Percentiles rank a stretch among this genome's conserved stretches.
phyloP scores from a whole-genome alignment of 257 asterid genomes.

The Nicotiana noctiflora region DNA sequence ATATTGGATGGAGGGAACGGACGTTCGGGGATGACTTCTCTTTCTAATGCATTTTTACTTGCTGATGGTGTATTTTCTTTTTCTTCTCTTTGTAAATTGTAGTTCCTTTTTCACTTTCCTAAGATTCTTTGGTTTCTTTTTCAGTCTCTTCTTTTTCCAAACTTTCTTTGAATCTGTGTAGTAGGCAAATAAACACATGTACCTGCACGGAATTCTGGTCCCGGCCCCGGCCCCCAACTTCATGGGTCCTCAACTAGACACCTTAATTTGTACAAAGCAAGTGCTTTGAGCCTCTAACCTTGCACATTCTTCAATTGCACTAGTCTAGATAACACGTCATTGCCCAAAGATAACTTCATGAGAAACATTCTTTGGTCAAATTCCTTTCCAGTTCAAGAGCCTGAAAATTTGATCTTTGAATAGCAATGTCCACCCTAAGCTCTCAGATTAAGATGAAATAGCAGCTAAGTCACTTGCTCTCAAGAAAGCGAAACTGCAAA shows the following conservation, averaged over 20 bases:
- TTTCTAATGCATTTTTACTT: background rate
- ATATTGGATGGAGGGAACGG: background rate
- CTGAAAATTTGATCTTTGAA: constrained; percentile 9
- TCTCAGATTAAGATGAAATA: constrained; percentile 78
- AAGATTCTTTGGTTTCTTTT: background rate
- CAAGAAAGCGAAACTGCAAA: constrained; percentile 39
- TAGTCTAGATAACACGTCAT: too few species aligned
- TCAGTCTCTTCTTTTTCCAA: background rate
- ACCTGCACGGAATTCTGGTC: too few species aligned
- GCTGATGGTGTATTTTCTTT: background rate
- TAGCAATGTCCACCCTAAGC: constrained; percentile 77
- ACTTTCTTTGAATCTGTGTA: background rate
- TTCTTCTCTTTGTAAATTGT: background rate
- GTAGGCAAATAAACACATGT: too few species aligned
- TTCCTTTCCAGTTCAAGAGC: constrained; percentile 33
- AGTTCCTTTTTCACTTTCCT: background rate
- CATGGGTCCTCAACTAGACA: too few species aligned
- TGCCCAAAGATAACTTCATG: constrained; percentile 13
- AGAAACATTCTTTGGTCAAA: constrained; percentile 37
- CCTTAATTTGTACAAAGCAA: too few species aligned
- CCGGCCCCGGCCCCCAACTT: too few species aligned
- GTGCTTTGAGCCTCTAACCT: too few species aligned
- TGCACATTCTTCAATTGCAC: too few species aligned
- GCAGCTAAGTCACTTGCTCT: constrained; percentile 59
- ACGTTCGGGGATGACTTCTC: background rate